Evolutionary conservation across 2,329 filamentous ascomycete genomes (phyloP).

Genomic region (Cercospora berteroae): DNA sequence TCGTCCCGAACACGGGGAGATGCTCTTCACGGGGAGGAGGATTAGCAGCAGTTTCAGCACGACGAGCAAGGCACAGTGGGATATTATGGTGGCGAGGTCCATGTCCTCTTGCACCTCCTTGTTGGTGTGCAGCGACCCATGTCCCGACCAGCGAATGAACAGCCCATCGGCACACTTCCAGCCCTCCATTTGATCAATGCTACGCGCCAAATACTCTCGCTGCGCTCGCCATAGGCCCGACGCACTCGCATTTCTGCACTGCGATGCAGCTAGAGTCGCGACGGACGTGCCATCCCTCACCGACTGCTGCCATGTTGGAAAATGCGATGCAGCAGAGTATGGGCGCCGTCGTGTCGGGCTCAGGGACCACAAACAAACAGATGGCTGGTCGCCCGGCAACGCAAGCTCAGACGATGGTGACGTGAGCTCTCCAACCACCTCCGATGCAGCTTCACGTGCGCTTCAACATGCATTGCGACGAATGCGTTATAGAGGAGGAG

Average conservation of each 20-base stretch:
- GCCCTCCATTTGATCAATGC: not conserved
- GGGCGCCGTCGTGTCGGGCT: not conserved
- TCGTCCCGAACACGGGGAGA: not conserved
- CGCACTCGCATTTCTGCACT: not conserved
- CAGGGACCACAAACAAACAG: not conserved
- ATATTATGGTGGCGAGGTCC: slow-evolving; percentile 1
- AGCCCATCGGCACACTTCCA: not conserved
- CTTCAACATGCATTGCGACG: not conserved
- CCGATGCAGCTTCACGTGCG: too few species aligned
- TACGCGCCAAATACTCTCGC: not conserved
- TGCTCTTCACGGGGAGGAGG: not conserved
- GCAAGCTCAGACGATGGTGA: not conserved
- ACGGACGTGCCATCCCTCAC: not conserved
- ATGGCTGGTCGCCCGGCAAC: not conserved
- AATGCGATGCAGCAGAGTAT: not conserved
- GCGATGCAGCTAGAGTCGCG: not conserved
- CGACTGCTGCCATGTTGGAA: slow-evolving; percentile 1
- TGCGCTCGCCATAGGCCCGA: not conserved
- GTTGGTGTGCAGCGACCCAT: slow-evolving; percentile 3
- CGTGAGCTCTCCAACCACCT: not conserved
- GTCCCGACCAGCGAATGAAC: not conserved
- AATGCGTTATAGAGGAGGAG: not conserved
- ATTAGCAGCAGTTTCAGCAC: not conserved
- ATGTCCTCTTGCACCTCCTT: not conserved
- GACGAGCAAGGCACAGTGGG: not conserved